Evolutionary conservation across 805 yeast genomes (phyloP).

Genomic region (Candida argentea): DNA sequence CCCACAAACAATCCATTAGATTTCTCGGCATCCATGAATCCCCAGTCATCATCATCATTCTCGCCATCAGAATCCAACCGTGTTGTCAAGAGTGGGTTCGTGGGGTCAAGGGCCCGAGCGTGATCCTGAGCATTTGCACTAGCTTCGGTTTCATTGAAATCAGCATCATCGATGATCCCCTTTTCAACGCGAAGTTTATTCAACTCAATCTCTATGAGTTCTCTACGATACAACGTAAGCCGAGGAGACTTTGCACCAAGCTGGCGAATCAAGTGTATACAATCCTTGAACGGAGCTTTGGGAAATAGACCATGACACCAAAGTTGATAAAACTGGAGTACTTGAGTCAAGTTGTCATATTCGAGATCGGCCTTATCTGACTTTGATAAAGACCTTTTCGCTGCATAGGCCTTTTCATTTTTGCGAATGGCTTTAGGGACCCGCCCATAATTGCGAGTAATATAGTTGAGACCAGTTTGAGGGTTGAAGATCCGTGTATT

Average conservation of each 20-base stretch:
- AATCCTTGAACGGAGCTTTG: conserved; percentile 67
- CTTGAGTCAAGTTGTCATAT: conserved; percentile 22
- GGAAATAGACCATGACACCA: conserved; percentile 52
- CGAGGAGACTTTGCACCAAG: conserved; percentile 35
- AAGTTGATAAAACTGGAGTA: conserved; percentile 32
- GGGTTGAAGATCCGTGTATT: conserved; percentile 26
- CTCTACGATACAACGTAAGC: conserved; percentile 20
- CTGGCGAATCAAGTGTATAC: conserved; percentile 42
- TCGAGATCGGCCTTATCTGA: conserved; percentile 19
- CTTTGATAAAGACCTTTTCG: conserved; percentile 5
- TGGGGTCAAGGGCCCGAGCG: not conserved
- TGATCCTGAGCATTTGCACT: not conserved
- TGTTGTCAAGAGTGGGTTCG: not conserved
- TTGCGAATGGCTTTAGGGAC: conserved; percentile 15
- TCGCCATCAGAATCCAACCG: conserved; percentile 1
- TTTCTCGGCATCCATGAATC: conserved; percentile 14
- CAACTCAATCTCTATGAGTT: conserved; percentile 18
- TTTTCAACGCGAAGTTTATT: conserved; percentile 9
- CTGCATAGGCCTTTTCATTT: conserved; percentile 16
- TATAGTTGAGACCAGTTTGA: conserved; percentile 23
- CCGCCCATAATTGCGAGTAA: conserved; percentile 20
- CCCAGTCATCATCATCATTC: conserved; percentile 21
- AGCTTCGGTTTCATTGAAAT: conserved; percentile 2
- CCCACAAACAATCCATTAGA: conserved; percentile 8
- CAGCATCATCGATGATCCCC: conserved; percentile 5